Base-by-base conservation (phyloP, 2,329 filamentous ascomycete species). In the Pezicula rhizophila region DNA sequence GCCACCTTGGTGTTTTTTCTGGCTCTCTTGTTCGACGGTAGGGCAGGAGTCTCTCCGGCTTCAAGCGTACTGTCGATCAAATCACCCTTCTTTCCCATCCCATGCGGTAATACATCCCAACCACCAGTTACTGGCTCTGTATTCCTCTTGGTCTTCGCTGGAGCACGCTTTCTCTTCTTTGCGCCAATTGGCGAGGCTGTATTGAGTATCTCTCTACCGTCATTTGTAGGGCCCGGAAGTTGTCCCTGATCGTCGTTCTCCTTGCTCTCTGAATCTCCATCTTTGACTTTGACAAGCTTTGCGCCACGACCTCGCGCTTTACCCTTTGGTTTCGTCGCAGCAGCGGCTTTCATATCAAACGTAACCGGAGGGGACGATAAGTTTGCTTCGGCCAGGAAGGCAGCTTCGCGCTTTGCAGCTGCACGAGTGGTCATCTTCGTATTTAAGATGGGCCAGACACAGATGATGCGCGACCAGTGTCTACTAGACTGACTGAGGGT, bases 91-190 rank as follows among this genome's bases (percentile, higher is more conserved):
- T 64, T 62, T 5, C 75, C 77, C n/a, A 82, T 64, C 43, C 78
- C 80, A 61, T 82, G 78, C 14, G 78, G 78, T 34, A 81, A 64
- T 43, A 78, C 72, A 50, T 78, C 67, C 47, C 67, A 60, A 26
- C 49, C 54, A 43, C 53, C 57, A 3, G 38, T 52, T 8, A 60
- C 28, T 17, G 52, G 44, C 26, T 57, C 52, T 3, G 31, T 34
- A 4, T 39, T 46, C 33, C 51, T 54, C 33, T 38, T 52, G 8
- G 38, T 25, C 23, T 45, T 52, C 3, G 39, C 12, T 12, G 48
- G 10, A 12, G 31, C 51, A 34, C 49, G 48, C 40, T 59, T 57
- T 26, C 46, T 47, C 53, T 57, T 57, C 20, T 35, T 46, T 31
- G 10, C 12, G 17, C 38, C 43, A 40, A 17, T 35, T 28, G 41